phyloP scores from a whole-genome alignment of 108 stramenopile genomes.

The Pseudonitzschia multistriata region DNA sequence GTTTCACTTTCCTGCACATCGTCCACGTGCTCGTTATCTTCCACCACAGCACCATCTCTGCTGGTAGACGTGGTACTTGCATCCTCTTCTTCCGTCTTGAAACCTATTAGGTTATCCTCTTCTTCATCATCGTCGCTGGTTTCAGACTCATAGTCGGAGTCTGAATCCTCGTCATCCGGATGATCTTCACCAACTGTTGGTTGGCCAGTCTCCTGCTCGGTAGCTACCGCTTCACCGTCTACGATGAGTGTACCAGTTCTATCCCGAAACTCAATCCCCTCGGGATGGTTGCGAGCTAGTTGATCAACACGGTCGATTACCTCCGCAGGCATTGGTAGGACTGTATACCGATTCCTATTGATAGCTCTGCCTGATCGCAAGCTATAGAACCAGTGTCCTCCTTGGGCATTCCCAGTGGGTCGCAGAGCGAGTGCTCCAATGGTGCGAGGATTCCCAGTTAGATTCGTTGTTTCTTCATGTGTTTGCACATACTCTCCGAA shows the following conservation, averaged over 20 bases:
- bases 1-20: constrained; percentile 5
- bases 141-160: no score
- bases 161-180: background rate
- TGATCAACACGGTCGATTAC: background rate
- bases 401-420: constrained; percentile 30
- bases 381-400: constrained; percentile 34
- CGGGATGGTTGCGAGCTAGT: background rate
- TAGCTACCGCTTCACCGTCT: background rate
- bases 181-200: background rate
- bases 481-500: constrained; percentile 42
- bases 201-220: background rate
- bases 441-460: constrained; percentile 23
- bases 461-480: constrained; percentile 33
- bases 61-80: background rate
- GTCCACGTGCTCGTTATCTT: constrained; percentile 2
- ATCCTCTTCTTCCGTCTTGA: constrained; percentile 11
- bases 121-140: constrained; percentile 15
- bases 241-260: background rate
- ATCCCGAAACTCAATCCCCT: background rate
- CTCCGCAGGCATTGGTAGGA: constrained; percentile 17
- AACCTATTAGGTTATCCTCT: background rate
- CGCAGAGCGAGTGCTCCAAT: constrained; percentile 27
- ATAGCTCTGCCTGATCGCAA: constrained; percentile 20
- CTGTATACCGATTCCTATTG: constrained; percentile 18
- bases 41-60: constrained; percentile 6